Percentiles rank a stretch among this genome's conserved stretches.
Conservation (phyloP, 2,329 filamentous ascomycete genomes). For the Trichoderma pleuroti region DNA sequence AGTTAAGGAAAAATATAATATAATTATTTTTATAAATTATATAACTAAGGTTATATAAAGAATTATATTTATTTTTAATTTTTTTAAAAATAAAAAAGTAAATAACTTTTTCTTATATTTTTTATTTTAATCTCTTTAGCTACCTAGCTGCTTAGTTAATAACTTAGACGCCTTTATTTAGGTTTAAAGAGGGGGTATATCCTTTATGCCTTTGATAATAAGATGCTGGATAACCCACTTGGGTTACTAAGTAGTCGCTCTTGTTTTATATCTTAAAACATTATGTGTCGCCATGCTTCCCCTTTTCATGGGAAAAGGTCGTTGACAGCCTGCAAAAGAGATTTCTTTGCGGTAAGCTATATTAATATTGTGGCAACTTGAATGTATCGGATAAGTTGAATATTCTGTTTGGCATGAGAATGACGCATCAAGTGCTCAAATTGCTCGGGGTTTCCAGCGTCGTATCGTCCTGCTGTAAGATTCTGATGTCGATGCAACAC, state of each 20-base stretch:
- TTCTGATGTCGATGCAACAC: neutral
- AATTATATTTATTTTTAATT: too few species aligned
- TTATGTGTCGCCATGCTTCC: neutral
- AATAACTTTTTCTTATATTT: too few species aligned
- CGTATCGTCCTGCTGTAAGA: neutral
- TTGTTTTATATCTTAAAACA: neutral
- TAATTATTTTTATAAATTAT: too few species aligned
- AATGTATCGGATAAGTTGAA: neutral
- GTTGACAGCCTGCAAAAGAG: neutral
- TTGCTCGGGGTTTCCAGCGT: neutral
- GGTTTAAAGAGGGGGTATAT: too few species aligned
- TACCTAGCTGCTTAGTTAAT: too few species aligned
- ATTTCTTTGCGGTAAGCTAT: neutral
- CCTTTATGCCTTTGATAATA: too few species aligned
- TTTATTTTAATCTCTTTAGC: too few species aligned
- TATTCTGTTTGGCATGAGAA: neutral
- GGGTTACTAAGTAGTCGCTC: neutral
- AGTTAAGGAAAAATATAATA: too few species aligned
- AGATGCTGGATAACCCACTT: neutral
- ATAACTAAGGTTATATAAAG: too few species aligned
- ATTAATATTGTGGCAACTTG: neutral
- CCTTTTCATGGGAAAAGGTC: neutral
- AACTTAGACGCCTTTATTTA: too few species aligned
- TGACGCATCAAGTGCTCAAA: neutral
- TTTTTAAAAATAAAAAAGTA: too few species aligned